Conservation (phyloP, 179 eudicot species). For the Spergularia azorica region DNA sequence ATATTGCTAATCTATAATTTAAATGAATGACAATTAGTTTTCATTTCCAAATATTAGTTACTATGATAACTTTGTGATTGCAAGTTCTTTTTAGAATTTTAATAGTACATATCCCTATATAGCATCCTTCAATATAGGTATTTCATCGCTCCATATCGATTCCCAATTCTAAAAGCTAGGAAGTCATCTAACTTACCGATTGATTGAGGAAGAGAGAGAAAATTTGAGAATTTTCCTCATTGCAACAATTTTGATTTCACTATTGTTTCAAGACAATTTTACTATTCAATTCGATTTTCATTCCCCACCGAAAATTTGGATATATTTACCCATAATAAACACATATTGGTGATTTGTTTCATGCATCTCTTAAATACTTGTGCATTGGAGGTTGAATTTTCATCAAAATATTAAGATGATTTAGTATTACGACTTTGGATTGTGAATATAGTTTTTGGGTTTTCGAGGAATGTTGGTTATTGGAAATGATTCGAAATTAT, state of each 20-base stretch:
- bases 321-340: not conserved
- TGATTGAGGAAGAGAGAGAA: not conserved
- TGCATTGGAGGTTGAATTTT: not conserved
- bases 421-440: too few relatives aligned
- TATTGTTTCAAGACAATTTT: not conserved
- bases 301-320: not conserved
- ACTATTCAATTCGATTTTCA: not conserved
- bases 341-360: too few relatives aligned
- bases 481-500: not conserved
- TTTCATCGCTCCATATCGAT: slow-evolving; percentile 55
- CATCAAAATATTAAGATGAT: too few relatives aligned
- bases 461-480: too few relatives aligned
- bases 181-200: slow-evolving; percentile 27
- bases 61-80: too few relatives aligned
- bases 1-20: too few relatives aligned
- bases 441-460: too few relatives aligned
- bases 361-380: too few relatives aligned
- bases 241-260: not conserved
- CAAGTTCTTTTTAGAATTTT: too few relatives aligned
- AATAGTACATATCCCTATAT: slow-evolving; percentile 16
- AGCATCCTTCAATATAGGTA: slow-evolving; percentile 53
- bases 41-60: too few relatives aligned
- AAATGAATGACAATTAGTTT: too few relatives aligned
- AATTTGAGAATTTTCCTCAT: not conserved
- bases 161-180: slow-evolving; percentile 53